Conservation (phyloP, 1,284 basidiomycete genomes). For the Marasmius tenuissimus region DNA sequence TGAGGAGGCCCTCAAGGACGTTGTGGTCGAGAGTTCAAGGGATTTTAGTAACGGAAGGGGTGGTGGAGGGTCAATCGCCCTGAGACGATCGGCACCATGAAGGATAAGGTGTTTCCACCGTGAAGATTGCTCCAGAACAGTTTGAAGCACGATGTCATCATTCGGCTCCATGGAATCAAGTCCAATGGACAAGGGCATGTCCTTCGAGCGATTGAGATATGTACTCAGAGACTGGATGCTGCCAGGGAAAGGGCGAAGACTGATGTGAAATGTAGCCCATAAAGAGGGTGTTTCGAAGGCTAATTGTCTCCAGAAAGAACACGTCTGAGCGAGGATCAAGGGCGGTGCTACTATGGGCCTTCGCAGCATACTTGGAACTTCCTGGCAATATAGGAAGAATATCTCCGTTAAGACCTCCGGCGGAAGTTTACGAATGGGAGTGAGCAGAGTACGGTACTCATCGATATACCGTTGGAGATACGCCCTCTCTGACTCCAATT, state of each 20-base stretch:
- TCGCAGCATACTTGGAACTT: neutral
- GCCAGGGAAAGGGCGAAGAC: neutral
- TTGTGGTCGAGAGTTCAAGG: neutral
- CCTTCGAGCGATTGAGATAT: neutral
- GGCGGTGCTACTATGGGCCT: neutral
- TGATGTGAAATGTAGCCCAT: neutral
- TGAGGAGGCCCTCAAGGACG: neutral
- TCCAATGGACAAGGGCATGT: neutral
- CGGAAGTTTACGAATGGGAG: slow-evolving; percentile 4
- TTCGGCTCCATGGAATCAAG: neutral
- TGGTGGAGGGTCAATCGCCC: neutral
- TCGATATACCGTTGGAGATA: slow-evolving; percentile 2
- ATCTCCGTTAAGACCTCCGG: slow-evolving; percentile 1
- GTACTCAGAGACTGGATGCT: neutral
- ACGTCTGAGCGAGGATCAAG: neutral
- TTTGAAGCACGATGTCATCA: neutral
- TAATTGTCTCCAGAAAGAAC: slow-evolving; percentile 1
- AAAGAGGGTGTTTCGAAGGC: neutral
- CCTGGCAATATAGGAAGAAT: neutral
- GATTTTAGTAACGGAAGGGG: neutral
- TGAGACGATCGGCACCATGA: neutral
- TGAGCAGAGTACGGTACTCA: neutral
- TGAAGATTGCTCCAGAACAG: neutral
- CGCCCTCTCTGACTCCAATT: neutral
- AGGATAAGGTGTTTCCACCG: neutral